A percentile compares a stretch with the other conserved stretches of the same genome.
Evolutionary conservation across 805 yeast genomes (phyloP).

Genomic region (Candida pseudoglaebosa): DNA sequence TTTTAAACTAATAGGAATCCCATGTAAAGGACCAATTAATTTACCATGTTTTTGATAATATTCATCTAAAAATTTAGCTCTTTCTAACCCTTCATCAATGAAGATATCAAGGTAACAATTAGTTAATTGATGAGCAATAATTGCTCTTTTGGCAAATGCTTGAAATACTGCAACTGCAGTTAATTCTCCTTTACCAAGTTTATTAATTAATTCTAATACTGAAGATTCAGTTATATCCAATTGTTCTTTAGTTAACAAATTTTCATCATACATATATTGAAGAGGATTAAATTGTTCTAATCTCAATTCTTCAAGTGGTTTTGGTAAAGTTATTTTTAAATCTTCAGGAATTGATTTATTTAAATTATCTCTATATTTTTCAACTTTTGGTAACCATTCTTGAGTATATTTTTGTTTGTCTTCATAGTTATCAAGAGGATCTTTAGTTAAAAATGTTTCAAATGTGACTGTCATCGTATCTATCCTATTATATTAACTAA

Average conservation of each 20-base stretch:
- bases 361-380: constrained; percentile 32
- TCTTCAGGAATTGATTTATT: constrained; percentile 26
- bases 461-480: constrained; percentile 9
- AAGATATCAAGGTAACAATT: constrained; percentile 45
- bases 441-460: constrained; percentile 27
- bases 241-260: constrained; percentile 31
- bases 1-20: constrained; percentile 61
- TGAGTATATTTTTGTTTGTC: constrained; percentile 39
- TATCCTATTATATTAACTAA: too few species aligned
- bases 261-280: constrained; percentile 30
- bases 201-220: constrained; percentile 20
- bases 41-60: constrained; percentile 44
- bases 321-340: constrained; percentile 29
- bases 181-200: constrained; percentile 31
- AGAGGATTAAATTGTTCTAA: constrained; percentile 33
- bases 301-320: constrained; percentile 25
- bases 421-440: constrained; percentile 29
- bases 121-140: constrained; percentile 41
- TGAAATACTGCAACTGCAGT: constrained; percentile 35
- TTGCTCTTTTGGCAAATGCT: constrained; percentile 41
- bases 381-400: constrained; percentile 45
- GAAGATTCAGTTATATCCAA: constrained; percentile 37
- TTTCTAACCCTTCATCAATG: constrained; percentile 53
- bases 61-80: constrained; percentile 54
- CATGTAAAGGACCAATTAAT: constrained; percentile 60